Percentiles rank a stretch among this genome's conserved stretches.
Conservation (phyloP, 345 rosid genomes). For the Toxicodendron radicans region DNA sequence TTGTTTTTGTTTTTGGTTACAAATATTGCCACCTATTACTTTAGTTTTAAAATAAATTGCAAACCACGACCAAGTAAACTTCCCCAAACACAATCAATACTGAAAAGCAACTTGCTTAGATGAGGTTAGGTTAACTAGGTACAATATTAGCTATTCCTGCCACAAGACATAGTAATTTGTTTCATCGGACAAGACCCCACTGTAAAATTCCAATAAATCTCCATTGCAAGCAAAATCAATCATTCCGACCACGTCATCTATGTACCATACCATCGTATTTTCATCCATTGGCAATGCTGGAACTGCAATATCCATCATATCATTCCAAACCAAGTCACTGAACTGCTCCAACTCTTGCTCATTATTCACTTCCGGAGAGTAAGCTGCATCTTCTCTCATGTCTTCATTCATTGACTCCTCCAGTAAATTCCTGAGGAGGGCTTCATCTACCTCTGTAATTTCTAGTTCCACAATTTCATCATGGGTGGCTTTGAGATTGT, state of each 20-base stretch:
- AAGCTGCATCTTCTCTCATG: neutral
- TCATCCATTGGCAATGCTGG: neutral
- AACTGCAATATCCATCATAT: slow-evolving; percentile 5
- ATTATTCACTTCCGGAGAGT: neutral
- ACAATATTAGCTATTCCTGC: slow-evolving; percentile 11
- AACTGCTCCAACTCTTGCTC: neutral
- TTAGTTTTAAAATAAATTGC: slow-evolving; percentile 1
- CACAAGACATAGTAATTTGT: slow-evolving; percentile 25
- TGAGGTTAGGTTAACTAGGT: neutral
- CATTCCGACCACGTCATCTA: slow-evolving; percentile 19
- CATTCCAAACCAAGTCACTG: slow-evolving; percentile 14
- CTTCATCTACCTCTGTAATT: slow-evolving; percentile 18
- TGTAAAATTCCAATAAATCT: slow-evolving; percentile 1
- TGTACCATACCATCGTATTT: slow-evolving; percentile 20
- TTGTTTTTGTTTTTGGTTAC: neutral
- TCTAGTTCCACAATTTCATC: slow-evolving; percentile 4
- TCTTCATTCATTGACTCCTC: slow-evolving; percentile 24
- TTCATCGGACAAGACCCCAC: slow-evolving; percentile 16
- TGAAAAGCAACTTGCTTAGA: neutral
- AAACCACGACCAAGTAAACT: neutral
- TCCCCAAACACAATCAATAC: neutral
- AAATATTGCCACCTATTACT: neutral
- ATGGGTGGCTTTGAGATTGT: neutral
- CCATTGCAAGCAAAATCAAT: slow-evolving; percentile 11
- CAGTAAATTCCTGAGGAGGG: slow-evolving; percentile 22